These are phyloP conservation scores for Talaromyces stipitatus DNA, from an alignment of 495 filamentous ascomycete species.

Conservation along the genomic window DNA sequence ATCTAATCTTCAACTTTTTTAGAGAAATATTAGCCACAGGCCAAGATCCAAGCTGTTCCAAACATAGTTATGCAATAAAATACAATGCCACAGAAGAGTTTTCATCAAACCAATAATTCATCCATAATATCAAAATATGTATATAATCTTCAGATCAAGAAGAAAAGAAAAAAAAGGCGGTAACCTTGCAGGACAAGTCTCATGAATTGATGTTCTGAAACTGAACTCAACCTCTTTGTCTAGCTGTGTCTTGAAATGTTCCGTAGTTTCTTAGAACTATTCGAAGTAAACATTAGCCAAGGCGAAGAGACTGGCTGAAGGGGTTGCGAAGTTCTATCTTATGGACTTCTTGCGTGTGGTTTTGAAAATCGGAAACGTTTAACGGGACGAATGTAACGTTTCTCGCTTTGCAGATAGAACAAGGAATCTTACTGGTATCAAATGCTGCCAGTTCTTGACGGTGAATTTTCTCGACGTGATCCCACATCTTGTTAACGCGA, in stretches of 20 bases:
- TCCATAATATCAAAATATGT: background rate
- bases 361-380: constrained; percentile 8
- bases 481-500: too few relatives aligned
- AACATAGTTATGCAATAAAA: too few relatives aligned
- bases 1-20: too few relatives aligned
- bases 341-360: constrained; percentile 8
- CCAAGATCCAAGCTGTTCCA: too few relatives aligned
- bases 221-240: background rate
- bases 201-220: background rate
- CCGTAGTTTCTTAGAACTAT: background rate
- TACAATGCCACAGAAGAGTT: too few relatives aligned
- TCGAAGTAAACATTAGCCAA: background rate
- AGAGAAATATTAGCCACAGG: too few relatives aligned
- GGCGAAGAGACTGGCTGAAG: background rate
- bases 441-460: constrained; percentile 4
- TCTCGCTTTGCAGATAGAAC: constrained; percentile 5
- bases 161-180: background rate
- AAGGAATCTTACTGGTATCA: background rate
- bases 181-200: background rate
- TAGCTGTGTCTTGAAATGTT: background rate
- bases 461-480: too few relatives aligned
- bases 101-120: too few relatives aligned
- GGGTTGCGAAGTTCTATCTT: background rate
- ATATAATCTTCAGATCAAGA: background rate
- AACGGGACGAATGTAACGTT: constrained; percentile 4